Base-by-base conservation (phyloP, 163 green algal species). In the Chlorella variabilis region DNA sequence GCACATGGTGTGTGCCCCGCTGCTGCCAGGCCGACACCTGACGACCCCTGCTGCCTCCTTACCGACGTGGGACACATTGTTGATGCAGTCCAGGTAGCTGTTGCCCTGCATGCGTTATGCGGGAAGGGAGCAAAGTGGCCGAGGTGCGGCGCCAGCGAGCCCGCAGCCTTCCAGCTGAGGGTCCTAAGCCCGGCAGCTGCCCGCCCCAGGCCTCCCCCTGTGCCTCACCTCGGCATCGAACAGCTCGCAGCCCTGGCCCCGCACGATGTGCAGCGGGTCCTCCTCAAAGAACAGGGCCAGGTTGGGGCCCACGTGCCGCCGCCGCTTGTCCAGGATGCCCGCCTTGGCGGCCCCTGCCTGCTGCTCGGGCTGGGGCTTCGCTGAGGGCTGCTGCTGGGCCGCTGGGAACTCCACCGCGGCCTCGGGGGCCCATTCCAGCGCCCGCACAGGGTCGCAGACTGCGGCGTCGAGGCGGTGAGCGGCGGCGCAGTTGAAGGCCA, bases 11-110 rank as follows among this genome's bases (percentile, higher is more conserved):
- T n/a, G n/a, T n/a, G n/a, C n/a, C n/a, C n/a, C n/a, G n/a, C n/a
- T n/a, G n/a, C n/a, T n/a, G n/a, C n/a, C n/a, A n/a, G n/a, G n/a
- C n/a, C n/a, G n/a, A n/a, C 59, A 67, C 38, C 21, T 56, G 15
- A 51, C 4, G 38, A 56, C 13, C 38, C 21, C 81, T 36, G 11
- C 11, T 29, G 4, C 17, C 34, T 33, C 11, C 0, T 93, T 27
- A 67, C 59, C 94, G 4, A 97, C 85, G 79, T 95, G 88, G 0
- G 92, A 88, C 17, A 97, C 94, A 65, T 97, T 97, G 87, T 97
- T 97, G 31, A 94, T 87, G 59, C 87, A 94, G 82, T 96, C 91
- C 74, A 96, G 80, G 85, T 94, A 97, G 18, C 69, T 23, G 15
- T 63, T 80, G 34, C 82, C 85, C 34, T 88, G 62, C 42, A 48